phyloP scores from a whole-genome alignment of 352 stramenopile species.

The Phytophthora quininea region DNA sequence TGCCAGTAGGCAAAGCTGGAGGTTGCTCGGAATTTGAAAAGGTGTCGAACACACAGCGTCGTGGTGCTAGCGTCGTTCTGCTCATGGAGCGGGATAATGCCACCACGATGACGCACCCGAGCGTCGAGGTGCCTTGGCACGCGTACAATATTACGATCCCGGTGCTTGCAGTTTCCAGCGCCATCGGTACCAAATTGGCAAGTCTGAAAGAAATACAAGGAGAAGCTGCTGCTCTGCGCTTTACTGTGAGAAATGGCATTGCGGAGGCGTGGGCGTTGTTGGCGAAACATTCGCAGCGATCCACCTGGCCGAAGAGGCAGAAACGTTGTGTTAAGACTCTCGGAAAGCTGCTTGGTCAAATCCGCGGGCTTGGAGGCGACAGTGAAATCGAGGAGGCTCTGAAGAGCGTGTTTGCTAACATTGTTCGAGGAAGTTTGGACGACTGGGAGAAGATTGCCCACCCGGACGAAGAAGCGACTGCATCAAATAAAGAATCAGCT shows the following conservation, averaged over 20 bases:
- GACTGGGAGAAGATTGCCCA: constrained; percentile 42
- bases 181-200: constrained; percentile 35
- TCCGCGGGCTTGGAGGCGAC: constrained; percentile 24
- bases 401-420: constrained; percentile 46
- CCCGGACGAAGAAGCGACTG: constrained; percentile 5
- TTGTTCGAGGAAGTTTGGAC: constrained; percentile 39
- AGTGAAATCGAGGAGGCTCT: constrained; percentile 41
- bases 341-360: constrained; percentile 15
- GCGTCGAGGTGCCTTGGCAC: constrained; percentile 52
- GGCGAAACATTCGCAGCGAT: constrained; percentile 32
- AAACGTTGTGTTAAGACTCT: constrained; percentile 43
- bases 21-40: constrained; percentile 48
- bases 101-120: constrained; percentile 38
- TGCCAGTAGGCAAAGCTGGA: constrained; percentile 25
- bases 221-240: constrained; percentile 23
- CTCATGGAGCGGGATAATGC: constrained; percentile 31
- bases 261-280: constrained; percentile 61
- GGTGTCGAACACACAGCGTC: constrained; percentile 51
- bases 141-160: constrained; percentile 79
- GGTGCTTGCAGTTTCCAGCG: constrained; percentile 41
- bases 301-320: constrained; percentile 54
- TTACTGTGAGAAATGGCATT: constrained; percentile 48
- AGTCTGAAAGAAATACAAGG: constrained; percentile 17
- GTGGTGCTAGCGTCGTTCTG: constrained; percentile 46
- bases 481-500: neutral